Base-by-base conservation (phyloP, 345 rosid species). In the Boechera divaricarpa region DNA sequence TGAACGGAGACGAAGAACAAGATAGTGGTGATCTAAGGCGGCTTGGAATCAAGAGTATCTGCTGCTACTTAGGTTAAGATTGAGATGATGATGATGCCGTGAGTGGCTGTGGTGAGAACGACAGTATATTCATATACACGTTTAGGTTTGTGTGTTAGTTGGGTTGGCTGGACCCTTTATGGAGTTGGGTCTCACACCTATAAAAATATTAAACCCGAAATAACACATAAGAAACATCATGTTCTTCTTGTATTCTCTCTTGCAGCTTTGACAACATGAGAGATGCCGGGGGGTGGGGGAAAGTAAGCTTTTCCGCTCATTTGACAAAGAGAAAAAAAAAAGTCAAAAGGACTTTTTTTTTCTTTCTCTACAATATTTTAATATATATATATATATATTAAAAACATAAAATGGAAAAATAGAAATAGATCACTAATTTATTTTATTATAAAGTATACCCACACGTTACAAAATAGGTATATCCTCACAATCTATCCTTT, bases 401-500 rank as follows among this genome's bases (percentile, higher is more conserved):
- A 11, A 10, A 11, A 11, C 2, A 44, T 13, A 44, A 44, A 11
- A 38, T 38, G 32, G 66, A 11, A 28, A 2, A 39, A 13, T 18
- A 18, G 47, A 36, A 61, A 39, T 4, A 63, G 15, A 12, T 13
- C 12, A 28, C 12, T 8, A 15, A 0, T 4, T 44, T 28, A 28
- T 15, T 64, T 64, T 64, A 44, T 15, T 48, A 16, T 32, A 33
- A 31, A 16, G 5, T 47, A 48, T 45, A 44, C 55, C 28, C 55
- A 65, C n/a, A 51, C 7, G 13, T 51, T 67, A 51, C 33, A 67
- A 71, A 49, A 24, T 70, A 52, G 48, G 45, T 11, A 49, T 11
- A 5, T 13, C 42, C 44, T 35, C 58, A 24, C 29, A 59, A 24
- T 45, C 48, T 33, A 61, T 26, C 55, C 8, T 59, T 35, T 59